Conservation (phyloP, 371 early-diverging fungal genomes). For the Fennellomyces sp. region DNA sequence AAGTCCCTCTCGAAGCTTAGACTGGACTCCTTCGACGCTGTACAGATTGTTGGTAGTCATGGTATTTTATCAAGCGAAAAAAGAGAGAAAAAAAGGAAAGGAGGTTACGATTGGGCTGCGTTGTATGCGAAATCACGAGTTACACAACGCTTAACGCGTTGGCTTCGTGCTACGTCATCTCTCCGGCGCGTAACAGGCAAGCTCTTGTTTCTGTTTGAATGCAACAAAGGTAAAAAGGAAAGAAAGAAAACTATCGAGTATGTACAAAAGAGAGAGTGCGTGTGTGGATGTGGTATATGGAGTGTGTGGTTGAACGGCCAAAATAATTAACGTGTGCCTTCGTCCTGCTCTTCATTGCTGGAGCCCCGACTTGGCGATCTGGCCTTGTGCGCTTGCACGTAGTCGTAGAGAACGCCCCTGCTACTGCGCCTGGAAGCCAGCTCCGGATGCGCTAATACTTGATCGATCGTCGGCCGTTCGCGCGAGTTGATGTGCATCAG, state of each 20-base stretch:
- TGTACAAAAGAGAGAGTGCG: too few species aligned
- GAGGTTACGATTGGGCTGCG: neutral
- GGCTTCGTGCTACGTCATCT: too few species aligned
- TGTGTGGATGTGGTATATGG: too few species aligned
- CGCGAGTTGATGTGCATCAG: slow-evolving; percentile 6
- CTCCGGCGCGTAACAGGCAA: too few species aligned
- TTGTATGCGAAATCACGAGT: too few species aligned
- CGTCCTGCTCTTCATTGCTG: neutral
- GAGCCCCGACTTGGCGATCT: too few species aligned
- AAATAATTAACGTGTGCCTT: too few species aligned
- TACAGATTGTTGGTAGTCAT: slow-evolving; percentile 13
- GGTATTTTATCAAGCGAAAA: neutral
- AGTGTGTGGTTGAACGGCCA: too few species aligned
- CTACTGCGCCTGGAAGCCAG: neutral
- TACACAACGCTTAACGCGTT: too few species aligned
- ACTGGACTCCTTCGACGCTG: slow-evolving; percentile 24
- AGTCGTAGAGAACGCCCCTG: slow-evolving; percentile 9
- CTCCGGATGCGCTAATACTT: slow-evolving; percentile 9
- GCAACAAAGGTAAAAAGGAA: too few species aligned
- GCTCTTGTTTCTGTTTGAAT: too few species aligned
- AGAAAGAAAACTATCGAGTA: too few species aligned
- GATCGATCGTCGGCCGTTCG: slow-evolving; percentile 19
- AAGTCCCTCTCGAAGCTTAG: slow-evolving; percentile 15
- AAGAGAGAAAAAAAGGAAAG: slow-evolving; percentile 5
- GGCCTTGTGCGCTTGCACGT: neutral